A percentile compares a stretch with the other conserved stretches of the same genome.
Conservation (phyloP, 108 stramenopile species). For the Skeletonema menzelii region DNA sequence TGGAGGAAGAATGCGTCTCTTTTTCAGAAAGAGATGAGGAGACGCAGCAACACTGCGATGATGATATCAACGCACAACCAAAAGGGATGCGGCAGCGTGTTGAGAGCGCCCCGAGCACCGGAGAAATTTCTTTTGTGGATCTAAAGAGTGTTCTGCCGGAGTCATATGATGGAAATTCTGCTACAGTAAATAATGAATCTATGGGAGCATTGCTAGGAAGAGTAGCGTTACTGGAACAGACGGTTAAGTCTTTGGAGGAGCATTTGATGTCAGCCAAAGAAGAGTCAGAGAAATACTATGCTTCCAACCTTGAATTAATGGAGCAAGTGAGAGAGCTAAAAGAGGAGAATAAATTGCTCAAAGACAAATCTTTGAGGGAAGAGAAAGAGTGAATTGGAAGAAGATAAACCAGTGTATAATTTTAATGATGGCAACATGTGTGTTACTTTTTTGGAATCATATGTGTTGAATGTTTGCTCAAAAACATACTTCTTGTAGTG, state of each 20-base stretch:
- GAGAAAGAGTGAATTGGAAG: not conserved
- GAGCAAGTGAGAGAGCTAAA: conserved; percentile 63
- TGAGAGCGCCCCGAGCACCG: not conserved
- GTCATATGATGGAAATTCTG: not conserved
- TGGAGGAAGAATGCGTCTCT: conserved; percentile 1
- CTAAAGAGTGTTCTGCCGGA: conserved; percentile 5
- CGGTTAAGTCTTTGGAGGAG: conserved; percentile 51
- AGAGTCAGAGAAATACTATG: conserved; percentile 46
- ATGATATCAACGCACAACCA: not conserved
- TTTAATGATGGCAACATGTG: not conserved
- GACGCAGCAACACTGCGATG: not conserved
- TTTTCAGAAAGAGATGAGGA: not conserved
- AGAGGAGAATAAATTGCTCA: conserved; percentile 46
- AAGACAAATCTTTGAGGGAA: conserved; percentile 9
- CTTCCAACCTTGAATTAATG: conserved; percentile 49
- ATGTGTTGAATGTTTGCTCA: not conserved
- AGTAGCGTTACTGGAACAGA: conserved; percentile 38
- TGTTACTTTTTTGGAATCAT: not conserved
- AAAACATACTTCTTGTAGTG: not conserved
- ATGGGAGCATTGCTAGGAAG: conserved; percentile 40
- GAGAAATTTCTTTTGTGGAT: conserved; percentile 25
- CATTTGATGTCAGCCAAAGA: conserved; percentile 41
- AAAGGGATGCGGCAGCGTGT: not conserved
- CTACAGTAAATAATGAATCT: not conserved
- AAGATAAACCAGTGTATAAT: not conserved